phyloP scores from a whole-genome alignment of 768 basidiomycete genomes.

The Boletus tylopilopsis region DNA sequence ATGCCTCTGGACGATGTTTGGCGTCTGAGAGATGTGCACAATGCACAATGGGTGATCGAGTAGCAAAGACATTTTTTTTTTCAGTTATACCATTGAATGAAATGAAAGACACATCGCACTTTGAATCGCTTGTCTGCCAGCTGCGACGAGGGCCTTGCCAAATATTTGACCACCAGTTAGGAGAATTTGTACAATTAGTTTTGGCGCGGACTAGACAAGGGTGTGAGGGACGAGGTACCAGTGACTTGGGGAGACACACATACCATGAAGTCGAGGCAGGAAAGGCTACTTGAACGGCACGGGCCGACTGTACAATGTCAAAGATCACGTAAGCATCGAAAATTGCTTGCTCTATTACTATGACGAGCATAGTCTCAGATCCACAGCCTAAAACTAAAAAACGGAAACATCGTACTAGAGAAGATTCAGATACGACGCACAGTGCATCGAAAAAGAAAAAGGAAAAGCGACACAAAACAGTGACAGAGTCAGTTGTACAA shows the following conservation, averaged over 20 bases:
- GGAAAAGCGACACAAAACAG: slow-evolving; percentile 29
- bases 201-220: slow-evolving; percentile 67
- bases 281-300: background rate
- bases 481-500: background rate
- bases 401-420: slow-evolving; percentile 42
- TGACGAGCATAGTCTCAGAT: slow-evolving; percentile 7
- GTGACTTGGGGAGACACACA: background rate
- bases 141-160: slow-evolving; percentile 88
- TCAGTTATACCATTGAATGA: slow-evolving; percentile 1
- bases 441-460: slow-evolving; percentile 35
- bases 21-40: slow-evolving; percentile 56
- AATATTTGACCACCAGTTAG: slow-evolving; percentile 76
- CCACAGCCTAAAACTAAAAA: slow-evolving; percentile 47
- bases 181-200: slow-evolving; percentile 73
- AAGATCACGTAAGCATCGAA: slow-evolving; percentile 21
- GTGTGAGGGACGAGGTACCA: slow-evolving; percentile 1
- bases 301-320: background rate
- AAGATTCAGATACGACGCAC: slow-evolving; percentile 17
- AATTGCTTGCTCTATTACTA: slow-evolving; percentile 9
- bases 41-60: background rate
- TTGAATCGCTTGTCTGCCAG: slow-evolving; percentile 87
- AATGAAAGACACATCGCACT: slow-evolving; percentile 52
- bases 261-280: slow-evolving; percentile 21
- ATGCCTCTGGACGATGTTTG: slow-evolving; percentile 68
- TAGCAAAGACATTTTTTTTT: no score